Evolutionary conservation across 1,139 yeast genomes (phyloP).

Genomic region (Yarrowia galli): DNA sequence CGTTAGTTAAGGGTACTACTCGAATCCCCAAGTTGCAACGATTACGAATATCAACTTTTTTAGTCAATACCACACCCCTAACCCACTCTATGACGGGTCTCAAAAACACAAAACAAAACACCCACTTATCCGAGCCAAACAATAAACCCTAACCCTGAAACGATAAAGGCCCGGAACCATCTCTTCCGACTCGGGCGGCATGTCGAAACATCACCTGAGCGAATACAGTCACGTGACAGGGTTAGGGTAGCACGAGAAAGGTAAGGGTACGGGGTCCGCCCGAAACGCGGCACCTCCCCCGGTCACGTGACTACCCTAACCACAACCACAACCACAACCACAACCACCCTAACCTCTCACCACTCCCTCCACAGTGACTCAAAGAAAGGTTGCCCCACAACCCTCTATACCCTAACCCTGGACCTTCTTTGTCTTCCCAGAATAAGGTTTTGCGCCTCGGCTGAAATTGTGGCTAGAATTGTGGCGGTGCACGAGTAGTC

Average conservation of each 20-base stretch:
- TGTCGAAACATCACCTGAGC: not conserved
- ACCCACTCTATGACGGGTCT: not conserved
- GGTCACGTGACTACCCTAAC: too few species aligned
- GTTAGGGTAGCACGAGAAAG: too few species aligned
- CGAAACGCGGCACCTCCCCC: too few species aligned
- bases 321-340: too few species aligned
- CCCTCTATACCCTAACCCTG: not conserved
- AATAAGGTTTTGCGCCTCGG: slow-evolving; percentile 19
- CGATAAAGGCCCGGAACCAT: slow-evolving; percentile 29
- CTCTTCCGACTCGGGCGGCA: slow-evolving; percentile 36
- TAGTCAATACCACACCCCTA: not conserved
- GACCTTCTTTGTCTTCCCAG: not conserved
- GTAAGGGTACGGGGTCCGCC: too few species aligned
- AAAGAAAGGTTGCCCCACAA: slow-evolving; percentile 31
- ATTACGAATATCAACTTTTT: not conserved
- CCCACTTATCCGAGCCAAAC: slow-evolving; percentile 9
- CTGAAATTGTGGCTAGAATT: slow-evolving; percentile 17
- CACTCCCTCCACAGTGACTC: not conserved
- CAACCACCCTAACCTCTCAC: too few species aligned
- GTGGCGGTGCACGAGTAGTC: slow-evolving; percentile 14
- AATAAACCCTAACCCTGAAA: slow-evolving; percentile 16
- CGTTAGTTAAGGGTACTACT: not conserved
- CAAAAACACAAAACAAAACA: not conserved
- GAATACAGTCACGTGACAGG: not conserved
- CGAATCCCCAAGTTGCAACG: not conserved